phyloP scores from a whole-genome alignment of 805 yeast species.

The Candida tallmaniae region DNA sequence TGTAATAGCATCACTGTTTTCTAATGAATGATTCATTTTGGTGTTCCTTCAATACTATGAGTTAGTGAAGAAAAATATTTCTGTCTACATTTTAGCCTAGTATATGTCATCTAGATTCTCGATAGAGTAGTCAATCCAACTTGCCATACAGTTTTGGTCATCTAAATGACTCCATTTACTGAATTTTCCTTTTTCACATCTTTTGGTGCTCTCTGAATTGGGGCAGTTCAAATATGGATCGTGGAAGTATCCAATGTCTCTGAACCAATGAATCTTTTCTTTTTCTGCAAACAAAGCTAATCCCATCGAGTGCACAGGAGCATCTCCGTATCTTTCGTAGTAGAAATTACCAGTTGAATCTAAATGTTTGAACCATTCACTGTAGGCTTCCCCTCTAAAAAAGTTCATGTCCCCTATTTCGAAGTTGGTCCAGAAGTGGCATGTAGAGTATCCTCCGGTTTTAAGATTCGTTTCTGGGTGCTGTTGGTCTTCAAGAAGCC shows the following conservation, averaged over 20 bases:
- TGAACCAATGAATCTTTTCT: constrained; percentile 74
- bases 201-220: constrained; percentile 35
- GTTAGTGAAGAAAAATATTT: no score
- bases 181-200: constrained; percentile 55
- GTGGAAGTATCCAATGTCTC: constrained; percentile 77
- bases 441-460: constrained; percentile 54
- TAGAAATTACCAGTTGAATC: constrained; percentile 77
- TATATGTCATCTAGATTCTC: constrained; percentile 11
- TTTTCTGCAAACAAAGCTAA: constrained; percentile 68
- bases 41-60: no score
- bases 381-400: constrained; percentile 63
- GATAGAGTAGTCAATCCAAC: constrained; percentile 53
- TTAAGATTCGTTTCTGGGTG: constrained; percentile 39
- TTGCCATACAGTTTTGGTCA: constrained; percentile 72
- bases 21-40: no score
- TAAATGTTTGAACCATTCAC: constrained; percentile 55
- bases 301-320: constrained; percentile 82
- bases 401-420: constrained; percentile 86
- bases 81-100: constrained; percentile 1
- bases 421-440: constrained; percentile 90
- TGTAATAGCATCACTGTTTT: no score
- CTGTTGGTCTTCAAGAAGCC: constrained; percentile 48
- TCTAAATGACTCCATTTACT: constrained; percentile 45
- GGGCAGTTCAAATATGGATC: constrained; percentile 79
- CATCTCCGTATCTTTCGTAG: constrained; percentile 93